A percentile compares a stretch with the other conserved stretches of the same genome.
phyloP scores from a whole-genome alignment of 371 early-diverging fungal species.

The Chytridiales sp. region DNA sequence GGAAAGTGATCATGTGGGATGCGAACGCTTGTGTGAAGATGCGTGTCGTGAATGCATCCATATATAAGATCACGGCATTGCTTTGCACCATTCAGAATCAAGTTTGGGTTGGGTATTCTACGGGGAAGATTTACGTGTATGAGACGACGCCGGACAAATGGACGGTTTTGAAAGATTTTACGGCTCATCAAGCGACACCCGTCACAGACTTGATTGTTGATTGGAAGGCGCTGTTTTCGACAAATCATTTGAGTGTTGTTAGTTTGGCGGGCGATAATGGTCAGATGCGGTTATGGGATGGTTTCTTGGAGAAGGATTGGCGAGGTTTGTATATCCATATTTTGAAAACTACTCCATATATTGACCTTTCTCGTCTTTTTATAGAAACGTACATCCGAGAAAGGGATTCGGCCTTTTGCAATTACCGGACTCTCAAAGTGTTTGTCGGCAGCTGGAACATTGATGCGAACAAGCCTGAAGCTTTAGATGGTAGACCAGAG shows the following conservation, averaged over 20 bases:
- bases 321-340: slow-evolving; percentile 49
- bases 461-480: slow-evolving; percentile 68
- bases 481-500: slow-evolving; percentile 32
- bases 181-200: slow-evolving; percentile 55
- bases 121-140: slow-evolving; percentile 77
- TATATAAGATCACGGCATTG: slow-evolving; percentile 70
- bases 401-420: slow-evolving; percentile 57
- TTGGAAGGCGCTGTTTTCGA: slow-evolving; percentile 33
- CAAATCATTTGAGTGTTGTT: slow-evolving; percentile 55
- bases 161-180: slow-evolving; percentile 70
- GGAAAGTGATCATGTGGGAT: slow-evolving; percentile 76
- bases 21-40: slow-evolving; percentile 45
- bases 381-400: slow-evolving; percentile 53
- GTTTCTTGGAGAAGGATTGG: slow-evolving; percentile 65
- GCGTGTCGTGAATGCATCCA: slow-evolving; percentile 55
- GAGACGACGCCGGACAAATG: slow-evolving; percentile 54
- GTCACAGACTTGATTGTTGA: slow-evolving; percentile 60
- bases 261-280: slow-evolving; percentile 59
- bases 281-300: slow-evolving; percentile 71
- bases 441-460: slow-evolving; percentile 82
- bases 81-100: slow-evolving; percentile 60
- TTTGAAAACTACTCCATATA: background rate
- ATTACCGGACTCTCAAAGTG: slow-evolving; percentile 58
- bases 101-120: slow-evolving; percentile 78
- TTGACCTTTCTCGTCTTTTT: background rate